Percentiles rank a stretch among this genome's conserved stretches.
Conservation (phyloP, 148 eudicot species). For the Fagopyrum homotropicum region DNA sequence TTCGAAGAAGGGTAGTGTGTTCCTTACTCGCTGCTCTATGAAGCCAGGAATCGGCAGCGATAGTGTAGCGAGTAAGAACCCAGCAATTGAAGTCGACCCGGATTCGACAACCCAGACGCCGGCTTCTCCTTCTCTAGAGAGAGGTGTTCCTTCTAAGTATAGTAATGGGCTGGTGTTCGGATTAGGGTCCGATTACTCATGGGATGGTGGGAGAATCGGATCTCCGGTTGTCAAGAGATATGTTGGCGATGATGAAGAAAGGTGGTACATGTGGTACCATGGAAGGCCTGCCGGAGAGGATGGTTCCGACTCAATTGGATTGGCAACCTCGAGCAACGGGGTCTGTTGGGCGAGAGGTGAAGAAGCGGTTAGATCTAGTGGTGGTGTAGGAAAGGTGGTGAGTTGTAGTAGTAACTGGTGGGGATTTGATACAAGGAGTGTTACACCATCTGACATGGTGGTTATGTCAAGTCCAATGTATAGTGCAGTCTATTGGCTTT, state of each 20-base stretch:
- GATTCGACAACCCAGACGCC: not conserved
- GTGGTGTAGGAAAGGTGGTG: conserved; percentile 18
- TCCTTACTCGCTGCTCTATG: conserved; percentile 10
- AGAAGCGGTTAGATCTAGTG: conserved; percentile 6
- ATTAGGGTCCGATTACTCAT: conserved; percentile 13
- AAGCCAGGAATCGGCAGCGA: conserved; percentile 18
- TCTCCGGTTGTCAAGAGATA: conserved; percentile 20
- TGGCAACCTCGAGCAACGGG: conserved; percentile 20
- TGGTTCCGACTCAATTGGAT: conserved; percentile 7
- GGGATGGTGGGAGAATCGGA: conserved; percentile 16
- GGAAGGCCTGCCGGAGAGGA: conserved; percentile 8
- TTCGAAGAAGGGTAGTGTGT: not conserved
- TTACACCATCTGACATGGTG: conserved; percentile 20
- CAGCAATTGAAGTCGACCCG: conserved; percentile 2
- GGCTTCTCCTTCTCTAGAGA: not conserved
- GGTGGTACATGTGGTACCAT: conserved; percentile 23
- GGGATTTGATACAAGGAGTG: conserved; percentile 18
- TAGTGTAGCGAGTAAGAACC: conserved; percentile 12
- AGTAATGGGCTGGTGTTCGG: conserved; percentile 19
- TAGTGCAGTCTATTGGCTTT: conserved; percentile 22
- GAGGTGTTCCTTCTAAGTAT: conserved; percentile 9
- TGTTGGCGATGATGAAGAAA: conserved; percentile 21
- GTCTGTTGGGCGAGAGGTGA: conserved; percentile 19
- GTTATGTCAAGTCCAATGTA: conserved; percentile 22
- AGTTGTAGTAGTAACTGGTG: conserved; percentile 16